Evolutionary conservation across 257 asterid species (phyloP), one percentile per base, ranked within the genome.

Genomic region (Solanum lignicaule): DNA sequence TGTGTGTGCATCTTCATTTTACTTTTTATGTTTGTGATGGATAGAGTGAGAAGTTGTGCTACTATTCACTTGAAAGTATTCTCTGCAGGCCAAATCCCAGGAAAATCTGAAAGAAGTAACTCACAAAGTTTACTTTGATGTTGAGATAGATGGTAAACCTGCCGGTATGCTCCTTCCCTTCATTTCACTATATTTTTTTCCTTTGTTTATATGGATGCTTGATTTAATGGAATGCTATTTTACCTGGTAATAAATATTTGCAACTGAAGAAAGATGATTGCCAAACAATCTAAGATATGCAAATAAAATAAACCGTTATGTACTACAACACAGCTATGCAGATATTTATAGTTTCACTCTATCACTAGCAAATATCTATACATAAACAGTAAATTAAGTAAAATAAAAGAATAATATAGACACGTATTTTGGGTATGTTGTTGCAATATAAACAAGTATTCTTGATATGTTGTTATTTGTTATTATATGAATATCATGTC

Each of bases 141-240:
- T 96, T 43, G 98, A 95, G 92, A 94, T 96, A 89, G 96, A 93
- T 87, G 98, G 98, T 72, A 94, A 94, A 90, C 94, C 94, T 18
- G 95, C 97, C 29, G 98, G 99, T 94, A 94, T 87, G 90, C 65
- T 69, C 88, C 85, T 83, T 36, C 9, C 86, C 89, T 62, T 72
- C 65, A 27, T 23, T 66, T 36, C 32, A 20, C 83, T 83, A 60
- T 36, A 69, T 14, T 33, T 88, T 48, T 55, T 52, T 29, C 21
- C 29, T 48, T 11, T 48, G 21, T 48, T 27, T 43, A 79, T 35
- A 79, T 20, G 81, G 81, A 20, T 73, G 81, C 46, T 73, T 32
- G 29, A 35, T 73, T 73, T 73, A 3, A 73, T 21, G 48, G 18
- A 74, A 35, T 35, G 43, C 5, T 74, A 74, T 25, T 20, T 74